Evolutionary conservation across 75 land plant genomes (phyloP).

Genomic region (Sequoia sempervirens): DNA sequence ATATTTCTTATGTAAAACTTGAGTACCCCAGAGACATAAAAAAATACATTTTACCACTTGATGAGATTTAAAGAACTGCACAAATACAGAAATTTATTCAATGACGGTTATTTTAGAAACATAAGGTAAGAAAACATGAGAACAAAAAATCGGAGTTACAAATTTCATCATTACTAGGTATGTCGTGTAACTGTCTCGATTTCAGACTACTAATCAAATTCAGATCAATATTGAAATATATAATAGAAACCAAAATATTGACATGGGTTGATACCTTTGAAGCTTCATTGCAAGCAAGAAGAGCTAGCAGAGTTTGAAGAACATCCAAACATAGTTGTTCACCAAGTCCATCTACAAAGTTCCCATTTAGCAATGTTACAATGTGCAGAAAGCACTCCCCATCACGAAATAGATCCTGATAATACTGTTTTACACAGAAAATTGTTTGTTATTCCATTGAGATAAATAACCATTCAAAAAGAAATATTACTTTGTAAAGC

Average conservation of each 20-base stretch:
- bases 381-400: conserved; percentile 97
- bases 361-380: conserved; percentile 87
- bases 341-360: conserved; percentile 47
- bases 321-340: conserved; percentile 69
- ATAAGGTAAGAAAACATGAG: not conserved
- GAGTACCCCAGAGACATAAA: not conserved
- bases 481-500: not conserved
- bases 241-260: not conserved
- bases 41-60: not conserved
- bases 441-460: not conserved
- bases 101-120: not conserved
- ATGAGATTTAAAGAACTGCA: not conserved
- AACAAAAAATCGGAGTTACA: not conserved
- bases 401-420: conserved; percentile 82
- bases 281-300: conserved; percentile 70
- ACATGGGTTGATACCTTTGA: conserved; percentile 57
- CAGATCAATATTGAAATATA: not conserved
- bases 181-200: not conserved
- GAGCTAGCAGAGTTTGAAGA: conserved; percentile 63
- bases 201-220: not conserved
- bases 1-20: not conserved
- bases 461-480: not conserved
- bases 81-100: not conserved
- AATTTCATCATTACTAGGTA: not conserved
- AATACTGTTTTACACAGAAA: conserved; percentile 54